Evolutionary conservation across 2,329 filamentous ascomycete genomes (phyloP), one percentile per base, ranked within the genome.

Genomic region (Pseudocercospora cruenta): DNA sequence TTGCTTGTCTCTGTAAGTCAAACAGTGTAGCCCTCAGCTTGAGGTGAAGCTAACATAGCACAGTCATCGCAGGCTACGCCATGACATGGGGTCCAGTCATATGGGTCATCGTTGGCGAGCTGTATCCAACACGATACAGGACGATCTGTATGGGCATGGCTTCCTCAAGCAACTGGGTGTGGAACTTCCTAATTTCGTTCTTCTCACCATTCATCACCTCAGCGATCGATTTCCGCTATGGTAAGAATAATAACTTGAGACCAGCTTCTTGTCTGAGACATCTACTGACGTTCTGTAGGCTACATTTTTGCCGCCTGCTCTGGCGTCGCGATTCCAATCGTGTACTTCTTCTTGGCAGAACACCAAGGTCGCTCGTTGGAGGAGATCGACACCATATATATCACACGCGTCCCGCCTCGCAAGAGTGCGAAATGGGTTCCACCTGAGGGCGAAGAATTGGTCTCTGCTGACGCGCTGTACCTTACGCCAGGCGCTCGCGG

Each of bases 281-380:
- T 31, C 1, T 31, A 31, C 28, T 31, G 28, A 31, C 28, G 8
- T 9, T 31, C 8, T 31, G 7, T 9, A 31, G 91, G 91, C 1
- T 91, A 92, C 69, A 87, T 94, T 31, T 93, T 93, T 77, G 91
- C 90, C 0, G 89, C 83, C 0, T 92, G 90, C 74, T 90, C 91
- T 71, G 80, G 91, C 19, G 81, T 86, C 0, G 90, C 86, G 0
- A 86, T 87, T 0, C 69, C 88, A 0, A 78, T 93, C 12, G 89
- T 93, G 31, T 94, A 90, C 81, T 91, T 94, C 79, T 93, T 93
- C 77, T 85, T 93, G 60, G 87, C 90, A 63, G 91, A 94, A 76
- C 88, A 86, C 54, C 88, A 91, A 74, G 91, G 89, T 60, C 86
- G 90, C 5, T 89, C 87, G 0, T 83, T 94, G 1, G 91, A 94